These are phyloP conservation scores for Orbilia oligospora DNA, from an alignment of 2,329 filamentous ascomycete genomes.

Conservation along the genomic window DNA sequence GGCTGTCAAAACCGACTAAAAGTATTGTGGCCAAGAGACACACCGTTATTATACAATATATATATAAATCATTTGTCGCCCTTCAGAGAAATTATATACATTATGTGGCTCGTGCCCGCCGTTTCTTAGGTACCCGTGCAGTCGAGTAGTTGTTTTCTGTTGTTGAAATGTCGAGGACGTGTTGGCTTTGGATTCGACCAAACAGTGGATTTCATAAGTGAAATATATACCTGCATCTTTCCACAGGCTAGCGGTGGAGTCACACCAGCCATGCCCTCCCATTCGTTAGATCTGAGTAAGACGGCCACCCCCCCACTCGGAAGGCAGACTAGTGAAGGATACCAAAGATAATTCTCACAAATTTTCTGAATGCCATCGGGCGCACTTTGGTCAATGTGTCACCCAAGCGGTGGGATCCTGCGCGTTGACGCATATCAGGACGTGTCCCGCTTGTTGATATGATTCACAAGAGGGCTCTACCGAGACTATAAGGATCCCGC, in stretches of 20 bases:
- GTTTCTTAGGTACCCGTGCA: no score
- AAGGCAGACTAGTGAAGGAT: conserved; percentile 56
- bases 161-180: conserved; percentile 30
- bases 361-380: conserved; percentile 36
- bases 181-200: conserved; percentile 58
- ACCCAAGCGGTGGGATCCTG: conserved; percentile 32
- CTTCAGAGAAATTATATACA: no score
- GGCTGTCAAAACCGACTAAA: conserved; percentile 71
- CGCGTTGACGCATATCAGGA: conserved; percentile 47
- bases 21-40: conserved; percentile 34
- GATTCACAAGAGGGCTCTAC: conserved; percentile 35
- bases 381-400: conserved; percentile 20
- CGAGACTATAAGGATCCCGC: conserved; percentile 38
- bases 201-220: conserved; percentile 22
- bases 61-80: no score
- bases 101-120: no score
- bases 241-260: conserved; percentile 17
- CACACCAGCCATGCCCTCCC: conserved; percentile 33
- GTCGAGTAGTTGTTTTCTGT: background rate
- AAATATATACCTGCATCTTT: conserved; percentile 49
- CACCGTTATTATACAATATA: no score
- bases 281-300: conserved; percentile 39
- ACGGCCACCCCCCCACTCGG: conserved; percentile 44
- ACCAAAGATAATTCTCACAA: conserved; percentile 10
- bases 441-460: conserved; percentile 29